Percentiles rank a stretch among this genome's conserved stretches.
These are phyloP conservation scores for Angophora floribunda DNA, from an alignment of 345 rosid genomes.

Conservation along the genomic window DNA sequence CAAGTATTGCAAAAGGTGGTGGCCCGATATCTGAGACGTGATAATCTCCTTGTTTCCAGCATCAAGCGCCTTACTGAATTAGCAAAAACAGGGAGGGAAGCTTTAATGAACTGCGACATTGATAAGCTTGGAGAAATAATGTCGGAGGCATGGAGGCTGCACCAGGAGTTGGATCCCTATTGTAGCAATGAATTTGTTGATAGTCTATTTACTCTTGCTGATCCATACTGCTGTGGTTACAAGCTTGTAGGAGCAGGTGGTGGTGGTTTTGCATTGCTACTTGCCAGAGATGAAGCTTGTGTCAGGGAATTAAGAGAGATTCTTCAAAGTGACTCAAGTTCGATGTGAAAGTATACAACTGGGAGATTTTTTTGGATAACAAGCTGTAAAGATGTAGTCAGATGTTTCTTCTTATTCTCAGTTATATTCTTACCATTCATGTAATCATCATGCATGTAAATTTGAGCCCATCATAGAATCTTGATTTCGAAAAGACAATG, in stretches of 20 bases:
- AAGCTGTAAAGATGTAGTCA: background rate
- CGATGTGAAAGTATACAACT: conserved; percentile 49
- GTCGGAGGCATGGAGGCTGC: conserved; percentile 91
- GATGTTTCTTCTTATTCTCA: background rate
- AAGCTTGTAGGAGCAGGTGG: conserved; percentile 99
- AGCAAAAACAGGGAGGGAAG: conserved; percentile 84
- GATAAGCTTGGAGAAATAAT: conserved; percentile 86
- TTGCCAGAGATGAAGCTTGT: conserved; percentile 44
- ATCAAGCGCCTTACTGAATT: conserved; percentile 79
- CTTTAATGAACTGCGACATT: conserved; percentile 72
- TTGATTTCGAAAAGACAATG: background rate
- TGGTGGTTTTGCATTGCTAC: conserved; percentile 79
- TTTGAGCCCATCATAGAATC: background rate
- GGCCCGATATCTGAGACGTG: conserved; percentile 68
- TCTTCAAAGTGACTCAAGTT: conserved; percentile 36
- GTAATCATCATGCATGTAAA: background rate
- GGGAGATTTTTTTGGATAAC: conserved; percentile 16
- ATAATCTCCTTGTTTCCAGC: conserved; percentile 72
- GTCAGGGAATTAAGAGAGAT: conserved; percentile 38
- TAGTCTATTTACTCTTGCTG: conserved; percentile 47
- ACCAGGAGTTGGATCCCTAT: conserved; percentile 92
- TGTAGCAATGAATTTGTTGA: conserved; percentile 93
- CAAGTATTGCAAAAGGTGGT: conserved; percentile 92
- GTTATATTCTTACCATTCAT: background rate
- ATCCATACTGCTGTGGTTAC: conserved; percentile 80